A percentile compares a stretch with the other conserved stretches of the same genome.
These are phyloP conservation scores for Tremellales sp. DNA, from an alignment of 1,284 basidiomycete species.

Conservation along the genomic window DNA sequence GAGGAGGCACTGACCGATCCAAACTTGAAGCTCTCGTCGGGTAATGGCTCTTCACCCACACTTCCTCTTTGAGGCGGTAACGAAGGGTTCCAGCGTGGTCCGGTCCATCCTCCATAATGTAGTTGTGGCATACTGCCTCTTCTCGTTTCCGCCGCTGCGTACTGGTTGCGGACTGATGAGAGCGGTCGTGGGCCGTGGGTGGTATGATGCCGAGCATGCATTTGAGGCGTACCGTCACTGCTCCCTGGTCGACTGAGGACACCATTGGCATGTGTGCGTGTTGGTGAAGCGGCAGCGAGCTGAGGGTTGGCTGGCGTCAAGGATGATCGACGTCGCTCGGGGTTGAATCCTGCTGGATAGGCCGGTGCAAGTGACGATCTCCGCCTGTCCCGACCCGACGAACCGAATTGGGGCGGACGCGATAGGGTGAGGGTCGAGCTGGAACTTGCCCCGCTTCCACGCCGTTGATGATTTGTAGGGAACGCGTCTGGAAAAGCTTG, in stretches of 20 bases:
- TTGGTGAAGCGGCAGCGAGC: constrained; percentile 34
- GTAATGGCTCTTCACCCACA: constrained; percentile 19
- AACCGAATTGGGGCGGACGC: constrained; percentile 11
- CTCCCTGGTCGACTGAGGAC: constrained; percentile 20
- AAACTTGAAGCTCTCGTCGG: constrained; percentile 33
- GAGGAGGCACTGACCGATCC: constrained; percentile 14
- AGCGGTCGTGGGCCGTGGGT: constrained; percentile 4
- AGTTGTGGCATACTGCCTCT: constrained; percentile 42
- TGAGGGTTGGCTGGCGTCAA: constrained; percentile 34
- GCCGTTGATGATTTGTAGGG: not conserved
- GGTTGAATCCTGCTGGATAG: constrained; percentile 11
- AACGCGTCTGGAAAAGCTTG: constrained; percentile 2
- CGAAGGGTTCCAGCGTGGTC: constrained; percentile 28
- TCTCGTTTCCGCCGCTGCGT: constrained; percentile 14
- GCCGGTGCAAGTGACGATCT: constrained; percentile 5
- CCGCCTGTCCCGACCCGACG: constrained; percentile 1
- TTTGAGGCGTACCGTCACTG: constrained; percentile 16
- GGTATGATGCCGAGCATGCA: constrained; percentile 17
- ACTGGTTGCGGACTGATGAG: not conserved
- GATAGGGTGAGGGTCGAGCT: constrained; percentile 38
- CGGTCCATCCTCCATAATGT: constrained; percentile 29
- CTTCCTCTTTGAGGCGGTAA: constrained; percentile 27
- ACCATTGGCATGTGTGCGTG: constrained; percentile 28
- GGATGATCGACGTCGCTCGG: constrained; percentile 28
- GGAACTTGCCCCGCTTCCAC: constrained; percentile 28